A percentile compares a stretch with the other conserved stretches of the same genome.
These are phyloP conservation scores for Funneliformis geosporum DNA, from an alignment of 192 early-diverging fungal genomes.

Conservation along the genomic window DNA sequence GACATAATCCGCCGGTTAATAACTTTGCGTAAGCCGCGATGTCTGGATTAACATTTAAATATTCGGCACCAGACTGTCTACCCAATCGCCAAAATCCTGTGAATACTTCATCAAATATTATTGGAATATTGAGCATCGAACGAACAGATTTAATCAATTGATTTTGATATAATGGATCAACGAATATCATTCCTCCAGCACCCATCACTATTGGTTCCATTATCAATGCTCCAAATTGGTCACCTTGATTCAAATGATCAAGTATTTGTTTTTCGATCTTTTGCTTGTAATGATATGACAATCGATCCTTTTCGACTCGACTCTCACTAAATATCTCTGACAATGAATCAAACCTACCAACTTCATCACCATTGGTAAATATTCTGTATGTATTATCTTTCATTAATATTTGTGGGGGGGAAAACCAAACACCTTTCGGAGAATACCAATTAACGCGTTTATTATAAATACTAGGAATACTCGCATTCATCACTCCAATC, in stretches of 20 bases:
- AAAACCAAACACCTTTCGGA: constrained; percentile 68
- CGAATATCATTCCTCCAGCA: constrained; percentile 83
- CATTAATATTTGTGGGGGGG: constrained; percentile 60
- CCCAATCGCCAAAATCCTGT: constrained; percentile 73
- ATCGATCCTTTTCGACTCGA: constrained; percentile 28
- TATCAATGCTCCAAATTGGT: constrained; percentile 60
- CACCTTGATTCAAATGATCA: constrained; percentile 40
- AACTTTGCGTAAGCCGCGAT: constrained; percentile 76
- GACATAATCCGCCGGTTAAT: constrained; percentile 74
- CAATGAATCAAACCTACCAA: neutral
- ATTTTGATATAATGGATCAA: constrained; percentile 78
- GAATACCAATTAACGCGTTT: constrained; percentile 69
- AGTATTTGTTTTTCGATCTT: constrained; percentile 46
- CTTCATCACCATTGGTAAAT: constrained; percentile 23
- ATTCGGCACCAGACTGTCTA: constrained; percentile 48
- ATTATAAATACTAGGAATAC: constrained; percentile 72
- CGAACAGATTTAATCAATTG: constrained; percentile 57
- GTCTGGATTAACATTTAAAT: constrained; percentile 60
- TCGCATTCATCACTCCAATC: constrained; percentile 82
- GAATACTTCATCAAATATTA: constrained; percentile 86
- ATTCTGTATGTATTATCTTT: constrained; percentile 49
- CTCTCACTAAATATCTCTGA: neutral
- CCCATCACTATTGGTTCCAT: constrained; percentile 82
- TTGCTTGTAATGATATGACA: constrained; percentile 43
- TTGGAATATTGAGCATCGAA: constrained; percentile 45